Conservation (phyloP, 768 basidiomycete species). For the Amanita rimosa region DNA sequence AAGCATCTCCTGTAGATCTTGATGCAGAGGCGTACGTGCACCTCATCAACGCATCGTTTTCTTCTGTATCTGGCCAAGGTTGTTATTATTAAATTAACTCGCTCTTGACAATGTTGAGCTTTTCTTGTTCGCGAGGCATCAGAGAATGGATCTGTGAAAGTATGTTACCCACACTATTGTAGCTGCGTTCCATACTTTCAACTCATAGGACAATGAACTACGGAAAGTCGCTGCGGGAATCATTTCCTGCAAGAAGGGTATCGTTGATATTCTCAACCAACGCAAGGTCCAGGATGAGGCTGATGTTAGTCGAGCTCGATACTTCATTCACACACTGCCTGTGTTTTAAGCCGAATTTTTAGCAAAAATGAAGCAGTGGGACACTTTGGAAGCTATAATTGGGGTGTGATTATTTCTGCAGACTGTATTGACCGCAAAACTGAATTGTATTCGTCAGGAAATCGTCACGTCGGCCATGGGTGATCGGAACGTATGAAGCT, state of each 20-base stretch:
- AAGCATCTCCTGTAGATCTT: too few species aligned
- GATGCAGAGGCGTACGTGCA: slow-evolving; percentile 16
- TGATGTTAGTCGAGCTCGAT: slow-evolving; percentile 41
- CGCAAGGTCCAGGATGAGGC: slow-evolving; percentile 32
- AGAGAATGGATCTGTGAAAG: slow-evolving; percentile 27
- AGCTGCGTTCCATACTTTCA: slow-evolving; percentile 3
- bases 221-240: slow-evolving; percentile 39
- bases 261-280: slow-evolving; percentile 29
- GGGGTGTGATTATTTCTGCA: slow-evolving; percentile 24
- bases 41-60: slow-evolving; percentile 63
- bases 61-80: slow-evolving; percentile 67
- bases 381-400: slow-evolving; percentile 38
- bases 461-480: slow-evolving; percentile 37
- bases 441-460: slow-evolving; percentile 32
- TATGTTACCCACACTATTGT: slow-evolving; percentile 15
- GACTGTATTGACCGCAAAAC: slow-evolving; percentile 9
- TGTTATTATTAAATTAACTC: slow-evolving; percentile 7
- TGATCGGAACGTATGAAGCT: slow-evolving; percentile 60
- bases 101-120: slow-evolving; percentile 20
- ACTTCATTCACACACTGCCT: slow-evolving; percentile 56
- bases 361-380: slow-evolving; percentile 57
- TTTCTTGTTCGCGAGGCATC: slow-evolving; percentile 34
- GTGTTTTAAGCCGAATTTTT: slow-evolving; percentile 68
- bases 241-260: slow-evolving; percentile 33
- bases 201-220: slow-evolving; percentile 19